These are phyloP conservation scores for Salinomyces thailandicus DNA, from an alignment of 2,329 filamentous ascomycete genomes.

Conservation along the genomic window DNA sequence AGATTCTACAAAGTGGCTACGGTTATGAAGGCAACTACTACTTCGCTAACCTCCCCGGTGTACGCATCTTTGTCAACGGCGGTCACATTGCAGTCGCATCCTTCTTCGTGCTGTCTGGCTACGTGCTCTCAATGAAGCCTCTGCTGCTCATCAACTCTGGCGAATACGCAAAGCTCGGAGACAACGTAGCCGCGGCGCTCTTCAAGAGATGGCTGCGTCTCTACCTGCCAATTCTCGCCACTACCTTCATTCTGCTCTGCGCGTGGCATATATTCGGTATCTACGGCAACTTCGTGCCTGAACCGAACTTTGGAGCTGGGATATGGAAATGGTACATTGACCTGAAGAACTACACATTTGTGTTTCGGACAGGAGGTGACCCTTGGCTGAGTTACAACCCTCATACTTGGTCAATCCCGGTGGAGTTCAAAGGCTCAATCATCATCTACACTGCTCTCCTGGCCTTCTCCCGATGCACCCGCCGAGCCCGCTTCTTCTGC, in stretches of 20 bases:
- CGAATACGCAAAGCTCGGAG: constrained; percentile 30
- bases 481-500: constrained; percentile 45
- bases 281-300: constrained; percentile 27
- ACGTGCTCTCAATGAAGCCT: constrained; percentile 41
- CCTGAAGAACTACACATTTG: constrained; percentile 59
- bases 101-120: constrained; percentile 45
- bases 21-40: constrained; percentile 41
- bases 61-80: constrained; percentile 51
- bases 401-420: constrained; percentile 54
- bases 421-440: constrained; percentile 55
- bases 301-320: constrained; percentile 39
- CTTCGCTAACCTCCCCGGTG: constrained; percentile 44
- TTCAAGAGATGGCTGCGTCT: constrained; percentile 44
- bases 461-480: constrained; percentile 47
- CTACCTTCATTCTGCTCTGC: constrained; percentile 45
- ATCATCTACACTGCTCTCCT: constrained; percentile 49
- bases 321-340: constrained; percentile 44
- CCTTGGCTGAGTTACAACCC: constrained; percentile 50
- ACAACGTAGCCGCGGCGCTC: constrained; percentile 38
- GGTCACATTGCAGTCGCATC: constrained; percentile 48
- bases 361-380: constrained; percentile 49
- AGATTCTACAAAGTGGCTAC: constrained; percentile 44
- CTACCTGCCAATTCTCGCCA: constrained; percentile 43
- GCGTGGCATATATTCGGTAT: constrained; percentile 45
- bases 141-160: constrained; percentile 34